Base-by-base conservation (phyloP, 176 grass and related monocot species). In the Tillandsia fasciculata region DNA sequence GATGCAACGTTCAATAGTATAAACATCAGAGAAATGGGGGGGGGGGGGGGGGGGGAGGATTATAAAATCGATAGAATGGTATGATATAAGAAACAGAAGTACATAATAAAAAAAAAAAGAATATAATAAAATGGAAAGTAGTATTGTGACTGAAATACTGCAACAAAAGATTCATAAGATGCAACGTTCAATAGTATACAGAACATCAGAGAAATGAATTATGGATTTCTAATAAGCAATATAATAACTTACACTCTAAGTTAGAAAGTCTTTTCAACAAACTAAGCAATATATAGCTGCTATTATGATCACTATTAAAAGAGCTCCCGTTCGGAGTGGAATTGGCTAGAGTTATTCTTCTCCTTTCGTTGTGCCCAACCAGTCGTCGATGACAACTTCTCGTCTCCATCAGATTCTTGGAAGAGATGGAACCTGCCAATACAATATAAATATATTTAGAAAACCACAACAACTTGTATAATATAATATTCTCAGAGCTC, bases 391-490 rank as follows among this genome's bases (percentile, higher is more conserved):
- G 88, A 7, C 92, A 96, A 63, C 92, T 96, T 74, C 90, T 87
- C 80, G 52, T 73, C 92, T 79, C 87, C 83, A 70, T 96, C 92
- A 20, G 91, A 96, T 79, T 96, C 92, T 71, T 96, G 77, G 74
- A 91, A 75, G 73, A 83, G 75, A 52, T 96, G 92, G 71, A 96
- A 96, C 67, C 86, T 91, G 48, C 64, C n/a, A 42, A 42, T 42
- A 42, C 4, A 42, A 7, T 42, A 42, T 42, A 42, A 42, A 0
- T 7, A 42, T 5, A 42, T 42, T 7, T 42, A 42, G 1, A 42
- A 42, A 42, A 5, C 33, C 33, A 42, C 33, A 42, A 6, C 33
- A 42, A 42, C 7, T 6, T 42, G 33, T 42, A 42, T 42, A 7
- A 42, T 42, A 42, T 42, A 42, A 42, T 42, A 42, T 42, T 42